Base-by-base conservation (phyloP, 1,284 basidiomycete genomes). In the Tetrapyrgos nigripes region DNA sequence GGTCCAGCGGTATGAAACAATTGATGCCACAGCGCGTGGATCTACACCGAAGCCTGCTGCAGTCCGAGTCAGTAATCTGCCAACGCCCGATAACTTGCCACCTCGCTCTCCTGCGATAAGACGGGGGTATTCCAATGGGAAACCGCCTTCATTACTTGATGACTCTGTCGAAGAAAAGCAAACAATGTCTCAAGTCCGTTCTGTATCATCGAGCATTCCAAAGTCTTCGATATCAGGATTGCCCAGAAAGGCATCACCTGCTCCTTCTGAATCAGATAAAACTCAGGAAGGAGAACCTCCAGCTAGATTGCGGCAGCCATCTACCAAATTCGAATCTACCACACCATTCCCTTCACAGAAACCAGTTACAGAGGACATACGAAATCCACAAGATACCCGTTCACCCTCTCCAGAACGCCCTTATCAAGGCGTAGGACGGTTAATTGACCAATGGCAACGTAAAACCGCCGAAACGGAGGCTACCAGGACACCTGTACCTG, bases 391-490 rank as follows among this genome's bases (percentile, higher is more conserved):
- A 21, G 73, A 75, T 45, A 66, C 66, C 48, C 75, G 81, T 19
- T 77, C 87, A 17, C 76, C 87, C 8, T 89, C 89, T 23, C 88
- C 89, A 8, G 91, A 93, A 67, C 81, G 82, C 56, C 87, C 89
- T 40, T 93, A 88, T 70, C 87, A 86, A 68, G 91, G 92, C 47
- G 92, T 93, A 47, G 88, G 90, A 35, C 89, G 82, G 73, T 79
- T 93, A 44, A 93, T 93, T 64, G 88, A 92, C 68, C 84, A 92
- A 68, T 93, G 91, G 92, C 89, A 93, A 73, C 84, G 83, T 61
- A 92, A 89, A 74, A 84, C 87, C 33, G 85, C 82, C n/a, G 88
- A 87, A 64, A 75, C 78, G 19, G 83, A 83, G 40, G 67, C 70
- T 57, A 58, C 73, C 27, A 74, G 69, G 33, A 61, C 65, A 48